Base-by-base conservation (phyloP, 768 basidiomycete species). In the Mycena belliarum region DNA sequence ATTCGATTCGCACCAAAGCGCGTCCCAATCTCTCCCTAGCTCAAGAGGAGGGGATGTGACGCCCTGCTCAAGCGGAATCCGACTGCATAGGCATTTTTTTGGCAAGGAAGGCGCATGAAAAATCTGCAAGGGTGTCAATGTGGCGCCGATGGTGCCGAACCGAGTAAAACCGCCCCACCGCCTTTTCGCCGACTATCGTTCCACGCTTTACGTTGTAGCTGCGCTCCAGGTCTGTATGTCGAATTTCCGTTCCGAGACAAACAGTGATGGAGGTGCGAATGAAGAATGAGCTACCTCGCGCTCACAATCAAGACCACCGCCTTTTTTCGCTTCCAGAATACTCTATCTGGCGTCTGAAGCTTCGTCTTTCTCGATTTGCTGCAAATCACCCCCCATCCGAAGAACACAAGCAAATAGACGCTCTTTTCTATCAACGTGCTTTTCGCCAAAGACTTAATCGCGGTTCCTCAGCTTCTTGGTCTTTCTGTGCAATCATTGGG, bases 121-220 rank as follows among this genome's bases (percentile, higher is more conserved):
- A 55, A 60, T 55, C 53, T 32, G 44, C 45, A 42, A 59, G 33
- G 16, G 45, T 43, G 57, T 59, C 38, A 53, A 48, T 26, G 58
- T 55, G 52, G 48, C 59, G 38, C 59, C 52, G 58, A 54, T 43
- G 52, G 45, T 49, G 35, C 58, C 52, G 59, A 60, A 55, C 52
- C 59, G 53, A 60, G 43, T 55, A 50, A 51, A 60, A 37, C 48
- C 37, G n/a, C 43, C 44, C 10, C 50, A 43, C 32, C 52, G 52
- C 59, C 26, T 20, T 60, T 44, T 15, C 37, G 20, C 52, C 59
- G 59, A 12, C 48, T 40, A 45, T 48, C 46, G 37, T 45, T 47
- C 35, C 44, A 33, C 33, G 42, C n/a, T 56, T 49, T 37, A 24
- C 32, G 16, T 24, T 32, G 24, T 33, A 49, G 37, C 33, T 35